Evolutionary conservation across 2,329 filamentous ascomycete genomes (phyloP).

Genomic region (Phyllosticta citribraziliensis): DNA sequence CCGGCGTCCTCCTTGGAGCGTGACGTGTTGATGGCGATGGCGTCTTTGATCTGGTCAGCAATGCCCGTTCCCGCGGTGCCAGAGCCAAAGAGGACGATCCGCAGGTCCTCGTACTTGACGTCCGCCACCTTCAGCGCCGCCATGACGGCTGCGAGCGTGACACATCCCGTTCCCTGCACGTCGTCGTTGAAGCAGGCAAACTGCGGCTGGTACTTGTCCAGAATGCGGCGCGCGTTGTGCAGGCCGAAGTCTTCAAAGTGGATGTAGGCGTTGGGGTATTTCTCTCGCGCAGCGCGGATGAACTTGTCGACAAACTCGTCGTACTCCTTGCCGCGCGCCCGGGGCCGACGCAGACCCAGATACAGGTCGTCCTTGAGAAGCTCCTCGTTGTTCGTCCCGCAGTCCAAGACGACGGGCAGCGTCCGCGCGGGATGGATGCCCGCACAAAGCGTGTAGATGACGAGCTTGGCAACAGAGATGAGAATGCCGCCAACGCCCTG

Average conservation of each 20-base stretch:
- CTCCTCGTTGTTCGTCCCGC: slow-evolving; percentile 71
- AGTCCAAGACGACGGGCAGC: slow-evolving; percentile 74
- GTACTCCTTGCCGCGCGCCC: slow-evolving; percentile 62
- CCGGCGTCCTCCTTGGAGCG: slow-evolving; percentile 65
- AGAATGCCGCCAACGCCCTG: slow-evolving; percentile 78
- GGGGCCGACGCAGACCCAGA: slow-evolving; percentile 58
- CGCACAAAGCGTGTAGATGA: slow-evolving; percentile 75
- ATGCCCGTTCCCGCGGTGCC: slow-evolving; percentile 79
- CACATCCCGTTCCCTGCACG: slow-evolving; percentile 79
- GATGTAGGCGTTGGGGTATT: slow-evolving; percentile 71
- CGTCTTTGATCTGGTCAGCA: slow-evolving; percentile 72
- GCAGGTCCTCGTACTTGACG: slow-evolving; percentile 56
- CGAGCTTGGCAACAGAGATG: slow-evolving; percentile 75
- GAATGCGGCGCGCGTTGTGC: slow-evolving; percentile 61
- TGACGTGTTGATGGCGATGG: slow-evolving; percentile 58
- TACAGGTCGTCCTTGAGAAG: slow-evolving; percentile 70
- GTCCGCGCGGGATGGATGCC: slow-evolving; percentile 73
- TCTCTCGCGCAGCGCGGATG: slow-evolving; percentile 54
- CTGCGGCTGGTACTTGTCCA: slow-evolving; percentile 63
- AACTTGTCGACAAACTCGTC: slow-evolving; percentile 70
- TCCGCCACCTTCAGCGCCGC: slow-evolving; percentile 62
- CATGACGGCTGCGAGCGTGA: slow-evolving; percentile 74
- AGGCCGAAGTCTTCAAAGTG: slow-evolving; percentile 88
- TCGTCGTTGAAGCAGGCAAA: slow-evolving; percentile 88
- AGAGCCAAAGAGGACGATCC: slow-evolving; percentile 68